Percentiles rank a stretch among this genome's conserved stretches.
These are phyloP conservation scores for Aspergillus sp. DNA, from an alignment of 2,329 filamentous ascomycete species.

Conservation along the genomic window DNA sequence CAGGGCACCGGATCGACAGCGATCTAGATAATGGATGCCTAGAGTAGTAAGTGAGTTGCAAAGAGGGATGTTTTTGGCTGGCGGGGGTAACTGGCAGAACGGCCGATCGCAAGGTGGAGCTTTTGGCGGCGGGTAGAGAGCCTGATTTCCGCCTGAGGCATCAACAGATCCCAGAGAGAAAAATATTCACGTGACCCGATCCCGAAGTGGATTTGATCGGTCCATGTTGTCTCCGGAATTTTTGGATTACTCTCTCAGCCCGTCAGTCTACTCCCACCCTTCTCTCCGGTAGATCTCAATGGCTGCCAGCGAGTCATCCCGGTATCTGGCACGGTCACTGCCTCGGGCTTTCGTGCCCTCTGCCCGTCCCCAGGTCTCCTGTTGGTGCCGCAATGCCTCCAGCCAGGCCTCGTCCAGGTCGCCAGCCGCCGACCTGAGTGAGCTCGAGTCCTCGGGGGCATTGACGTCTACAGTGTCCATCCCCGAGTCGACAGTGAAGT, in stretches of 20 bases:
- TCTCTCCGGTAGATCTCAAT: conserved; percentile 25
- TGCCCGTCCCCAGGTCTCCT: conserved; percentile 28
- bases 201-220: conserved; percentile 9
- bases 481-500: conserved; percentile 39
- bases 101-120: conserved; percentile 19
- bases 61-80: not conserved
- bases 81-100: conserved; percentile 6
- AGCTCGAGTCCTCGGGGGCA: conserved; percentile 50
- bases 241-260: conserved; percentile 23
- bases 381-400: conserved; percentile 48
- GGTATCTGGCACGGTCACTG: conserved; percentile 38
- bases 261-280: conserved; percentile 17
- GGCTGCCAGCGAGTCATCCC: conserved; percentile 40
- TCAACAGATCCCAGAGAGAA: not conserved
- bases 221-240: conserved; percentile 20
- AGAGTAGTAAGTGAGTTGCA: not conserved
- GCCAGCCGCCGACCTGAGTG: conserved; percentile 32
- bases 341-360: conserved; percentile 32
- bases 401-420: conserved; percentile 34
- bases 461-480: conserved; percentile 35
- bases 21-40: conserved; percentile 7
- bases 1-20: conserved; percentile 11
- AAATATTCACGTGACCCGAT: conserved; percentile 17
- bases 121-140: not conserved
- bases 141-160: conserved; percentile 7